Evolutionary conservation across 306 rosid genomes (phyloP), one percentile per base, ranked within the genome.

Genomic region (Corylus americana): DNA sequence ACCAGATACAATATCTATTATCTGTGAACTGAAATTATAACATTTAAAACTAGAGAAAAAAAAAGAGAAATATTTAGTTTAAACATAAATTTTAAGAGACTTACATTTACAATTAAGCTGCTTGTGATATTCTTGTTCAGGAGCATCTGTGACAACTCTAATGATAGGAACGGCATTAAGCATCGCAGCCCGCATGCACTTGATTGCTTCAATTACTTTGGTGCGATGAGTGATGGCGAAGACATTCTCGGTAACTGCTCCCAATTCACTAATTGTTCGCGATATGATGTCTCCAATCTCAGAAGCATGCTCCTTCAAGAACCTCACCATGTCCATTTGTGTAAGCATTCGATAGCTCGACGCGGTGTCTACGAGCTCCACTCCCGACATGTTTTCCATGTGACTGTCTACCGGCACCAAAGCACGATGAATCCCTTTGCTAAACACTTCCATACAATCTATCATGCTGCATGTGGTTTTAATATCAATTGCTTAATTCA

Each of bases 371-470:
- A 80, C 83, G 6, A 95, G 93, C 76, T 93, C 94, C 12, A 86
- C 98, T 20, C 97, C 98, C 3, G 88, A 42, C 0, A 70, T 53
- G 70, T 82, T 88, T 63, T 82, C 86, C 70, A 74, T 71, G 3
- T 86, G 87, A 22, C 97, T 75, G 70, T 95, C 98, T 0, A 82
- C 11, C 0, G 97, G 98, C 2, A 92, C 91, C 86, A 95, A 50
- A 0, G 91, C 96, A 0, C 98, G 89, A 79, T 95, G 98, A 66
- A 92, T 91, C 25, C 98, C 98, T 85, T 89, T 95, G 91, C 98
- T 90, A 7, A 95, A 90, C 82, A 95, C 91, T 83, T 95, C 94
- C 98, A 92, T 89, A n/a, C 98, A 91, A 68, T 95, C 98, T 55
- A 93, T 31, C 62, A 90, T 7, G 69, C 98, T 95, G 77, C 82